Evolutionary conservation across 176 grass and related monocot genomes (phyloP).

Genomic region (Puya raimondii): DNA sequence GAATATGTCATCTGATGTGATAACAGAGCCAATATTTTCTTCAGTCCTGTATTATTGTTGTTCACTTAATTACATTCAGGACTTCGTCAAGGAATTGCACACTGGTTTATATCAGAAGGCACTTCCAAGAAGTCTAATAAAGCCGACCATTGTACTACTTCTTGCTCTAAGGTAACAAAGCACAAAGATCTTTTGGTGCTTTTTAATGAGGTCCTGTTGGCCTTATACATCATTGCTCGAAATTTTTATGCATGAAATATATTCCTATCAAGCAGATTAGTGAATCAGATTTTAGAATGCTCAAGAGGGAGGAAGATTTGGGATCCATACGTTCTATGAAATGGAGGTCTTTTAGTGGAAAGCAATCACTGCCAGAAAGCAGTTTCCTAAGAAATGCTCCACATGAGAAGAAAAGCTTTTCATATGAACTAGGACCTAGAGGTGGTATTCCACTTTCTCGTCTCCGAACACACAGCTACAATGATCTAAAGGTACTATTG

Average conservation of each 20-base stretch:
- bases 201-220: background rate
- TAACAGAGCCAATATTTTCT: background rate
- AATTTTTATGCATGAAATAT: slow-evolving; percentile 9
- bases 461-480: slow-evolving; percentile 26
- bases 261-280: slow-evolving; percentile 13
- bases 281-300: slow-evolving; percentile 1
- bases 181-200: background rate
- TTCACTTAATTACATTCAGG: slow-evolving; percentile 7
- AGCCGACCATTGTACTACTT: slow-evolving; percentile 4
- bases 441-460: slow-evolving; percentile 11
- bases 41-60: background rate
- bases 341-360: slow-evolving; percentile 7
- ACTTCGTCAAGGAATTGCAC: slow-evolving; percentile 14
- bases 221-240: slow-evolving; percentile 4
- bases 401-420: slow-evolving; percentile 30
- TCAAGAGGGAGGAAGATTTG: background rate
- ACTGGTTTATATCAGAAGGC: slow-evolving; percentile 27
- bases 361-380: slow-evolving; percentile 9
- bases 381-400: background rate
- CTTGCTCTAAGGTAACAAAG: slow-evolving; percentile 18
- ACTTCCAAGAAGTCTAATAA: slow-evolving; percentile 19
- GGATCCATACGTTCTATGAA: slow-evolving; percentile 1
- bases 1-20: background rate
- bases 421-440: slow-evolving; percentile 33
- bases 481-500: slow-evolving; percentile 22